A percentile compares a stretch with the other conserved stretches of the same genome.
phyloP scores from a whole-genome alignment of 2,329 filamentous ascomycete species.

The Fusarium sp. region DNA sequence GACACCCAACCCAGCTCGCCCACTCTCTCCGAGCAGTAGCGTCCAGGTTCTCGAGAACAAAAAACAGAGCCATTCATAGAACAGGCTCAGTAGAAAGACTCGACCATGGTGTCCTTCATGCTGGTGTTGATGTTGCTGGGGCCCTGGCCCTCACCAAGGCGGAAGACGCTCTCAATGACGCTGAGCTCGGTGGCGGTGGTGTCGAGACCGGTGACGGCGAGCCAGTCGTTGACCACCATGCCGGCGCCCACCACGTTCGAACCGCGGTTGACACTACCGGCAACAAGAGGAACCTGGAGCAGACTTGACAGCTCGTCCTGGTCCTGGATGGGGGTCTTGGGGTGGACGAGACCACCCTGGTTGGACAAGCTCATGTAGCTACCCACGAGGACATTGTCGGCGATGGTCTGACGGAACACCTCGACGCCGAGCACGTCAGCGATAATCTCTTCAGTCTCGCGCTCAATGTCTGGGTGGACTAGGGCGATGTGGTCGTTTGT shows the following conservation, averaged over 20 bases:
- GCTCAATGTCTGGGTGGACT: constrained; percentile 94
- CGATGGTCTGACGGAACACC: constrained; percentile 93
- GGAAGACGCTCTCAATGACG: constrained; percentile 96
- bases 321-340: constrained; percentile 96
- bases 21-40: not conserved
- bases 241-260: constrained; percentile 91
- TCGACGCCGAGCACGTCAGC: constrained; percentile 92
- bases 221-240: constrained; percentile 80
- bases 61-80: constrained; percentile 11
- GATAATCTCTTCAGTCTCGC: constrained; percentile 98
- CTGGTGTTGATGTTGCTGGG: constrained; percentile 82
- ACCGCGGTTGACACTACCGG: constrained; percentile 92
- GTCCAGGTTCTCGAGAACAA: not conserved
- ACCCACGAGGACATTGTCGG: constrained; percentile 95
- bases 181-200: constrained; percentile 98
- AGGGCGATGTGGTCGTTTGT: constrained; percentile 97
- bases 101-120: constrained; percentile 98
- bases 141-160: constrained; percentile 86
- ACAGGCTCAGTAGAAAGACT: constrained; percentile 88
- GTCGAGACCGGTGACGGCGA: constrained; percentile 92
- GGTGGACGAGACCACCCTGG: constrained; percentile 95
- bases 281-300: constrained; percentile 94
- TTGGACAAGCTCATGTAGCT: constrained; percentile 97
- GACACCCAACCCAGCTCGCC: not conserved
- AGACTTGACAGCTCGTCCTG: constrained; percentile 96